Evolutionary conservation across 2,329 filamentous ascomycete genomes (phyloP), one percentile per base, ranked within the genome.

Genomic region (Arthrobotrys megalospora): DNA sequence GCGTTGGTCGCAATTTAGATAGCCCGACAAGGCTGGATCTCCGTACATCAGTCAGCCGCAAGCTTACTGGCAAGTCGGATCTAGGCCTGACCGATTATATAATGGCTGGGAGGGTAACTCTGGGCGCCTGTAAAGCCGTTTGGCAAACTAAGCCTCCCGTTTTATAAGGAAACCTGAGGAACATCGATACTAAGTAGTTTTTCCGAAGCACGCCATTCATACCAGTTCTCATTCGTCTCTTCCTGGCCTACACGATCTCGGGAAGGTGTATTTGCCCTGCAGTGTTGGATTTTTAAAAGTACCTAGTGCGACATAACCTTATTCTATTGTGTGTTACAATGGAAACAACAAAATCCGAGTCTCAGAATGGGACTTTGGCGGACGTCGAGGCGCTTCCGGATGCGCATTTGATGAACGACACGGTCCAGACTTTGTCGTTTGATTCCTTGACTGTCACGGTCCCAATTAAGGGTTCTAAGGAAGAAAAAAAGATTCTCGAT

Each of bases 351-450:
- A 71, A 67, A 43, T 24, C 62, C 14, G 28, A 71, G 24, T 48
- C 45, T 24, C 45, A 71, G 2, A 58, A 62, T 64, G 60, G 67
- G 24, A 60, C 58, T 21, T 10, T 58, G 7, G 32, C 75, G 3
- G 75, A 78, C 36, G 28, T 78, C n/a, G 75, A 78, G 19, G 75
- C 75, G 14, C 38, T 72, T 24, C 62, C 75, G 24, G 75, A 78
- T 47, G 75, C 75, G n/a, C 75, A 78, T 72, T 36, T 78, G 63
- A n/a, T 78, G 50, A 78, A 78, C 62, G 53, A 78, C 10, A 53
- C 67, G 4, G 75, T 78, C 10, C 41, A 72, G 16, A 58, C 62
- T 16, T 45, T 78, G 11, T 72, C 75, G n/a, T 78, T 78, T 38
- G 62, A 78, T 24, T 55, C 34, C 0, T 41, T 78, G 21, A 53